Evolutionary conservation across 495 filamentous ascomycete genomes (phyloP), one percentile per base, ranked within the genome.

Genomic region (Trichoderma orchidacearum): DNA sequence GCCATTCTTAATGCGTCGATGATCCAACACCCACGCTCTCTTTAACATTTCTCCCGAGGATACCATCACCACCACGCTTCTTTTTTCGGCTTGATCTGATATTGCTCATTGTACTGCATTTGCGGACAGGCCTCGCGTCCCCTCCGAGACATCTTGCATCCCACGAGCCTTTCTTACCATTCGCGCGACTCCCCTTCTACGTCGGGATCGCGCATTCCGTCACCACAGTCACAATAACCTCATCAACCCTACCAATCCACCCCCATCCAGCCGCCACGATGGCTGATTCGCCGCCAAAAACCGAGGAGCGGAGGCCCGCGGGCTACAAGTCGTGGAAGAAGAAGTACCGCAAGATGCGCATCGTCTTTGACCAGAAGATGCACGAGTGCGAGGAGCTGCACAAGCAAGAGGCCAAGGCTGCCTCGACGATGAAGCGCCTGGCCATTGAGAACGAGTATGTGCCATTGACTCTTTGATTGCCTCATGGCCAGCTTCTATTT

Each of bases 321-420:
- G 53, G 53, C 30, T 71, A 70, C 60, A 70, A 68, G 53, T 75
- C 68, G 18, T 77, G 62, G 68, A 91, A 89, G 72, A 96, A 94
- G 72, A 98, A 98, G 73, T 98, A 92, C 70, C 83, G 87, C 56
- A 98, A 98, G 73, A 83, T 95, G 74, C 85, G 87, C 64, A 75
- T 89, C 63, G 77, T 80, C 35, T 98, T 96, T 62, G 90, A 96
- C 62, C 77, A 85, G 41, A 81, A 80, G 62, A 90, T 92, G 82
- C 79, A 81, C 52, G 82, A 87, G 52, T 90, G 84, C 62, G 87
- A 94, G 63, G 75, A 76, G 34, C 75, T 95, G 35, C 89, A 86
- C 67, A 80, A 78, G 55, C 80, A 87, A 34, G 90, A 93, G 66
- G 80, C 87, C 66, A 83, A 86, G 57, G 87, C 89, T 9, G 77